Conservation (phyloP, 495 filamentous ascomycete genomes). For the Daldinia childiae region DNA sequence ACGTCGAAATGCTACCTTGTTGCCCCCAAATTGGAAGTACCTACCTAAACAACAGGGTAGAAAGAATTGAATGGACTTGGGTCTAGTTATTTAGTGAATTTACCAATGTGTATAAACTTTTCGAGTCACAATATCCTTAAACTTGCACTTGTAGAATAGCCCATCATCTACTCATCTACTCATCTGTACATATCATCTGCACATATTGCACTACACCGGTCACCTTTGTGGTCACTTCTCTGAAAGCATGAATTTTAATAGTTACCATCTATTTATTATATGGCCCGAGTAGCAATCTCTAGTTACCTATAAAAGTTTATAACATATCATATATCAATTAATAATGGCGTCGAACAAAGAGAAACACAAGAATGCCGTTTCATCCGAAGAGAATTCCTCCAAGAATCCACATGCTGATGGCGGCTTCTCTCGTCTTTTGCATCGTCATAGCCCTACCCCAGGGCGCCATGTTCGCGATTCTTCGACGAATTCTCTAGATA, state of each 20-base stretch:
- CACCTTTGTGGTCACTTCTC: background rate
- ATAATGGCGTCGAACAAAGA: constrained; percentile 11
- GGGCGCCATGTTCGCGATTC: constrained; percentile 28
- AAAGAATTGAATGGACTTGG: background rate
- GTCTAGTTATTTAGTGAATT: background rate
- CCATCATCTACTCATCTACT: background rate
- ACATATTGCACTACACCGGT: background rate
- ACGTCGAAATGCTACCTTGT: constrained; percentile 17
- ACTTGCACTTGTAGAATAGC: background rate
- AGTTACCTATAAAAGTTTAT: background rate
- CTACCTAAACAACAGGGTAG: background rate
- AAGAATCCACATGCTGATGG: background rate
- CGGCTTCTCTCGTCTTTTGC: constrained; percentile 34
- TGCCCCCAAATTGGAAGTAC: background rate
- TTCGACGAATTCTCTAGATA: constrained; percentile 43
- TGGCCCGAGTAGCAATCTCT: background rate
- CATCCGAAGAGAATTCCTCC: constrained; percentile 3
- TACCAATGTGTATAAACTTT: background rate
- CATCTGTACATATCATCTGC: background rate
- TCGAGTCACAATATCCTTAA: background rate
- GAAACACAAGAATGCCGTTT: background rate
- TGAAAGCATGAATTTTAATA: constrained; percentile 2
- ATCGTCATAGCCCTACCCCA: constrained; percentile 16
- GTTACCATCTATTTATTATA: background rate
- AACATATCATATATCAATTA: background rate